phyloP scores from a whole-genome alignment of 805 yeast genomes.

The Teunomyces lycoperdinae region DNA sequence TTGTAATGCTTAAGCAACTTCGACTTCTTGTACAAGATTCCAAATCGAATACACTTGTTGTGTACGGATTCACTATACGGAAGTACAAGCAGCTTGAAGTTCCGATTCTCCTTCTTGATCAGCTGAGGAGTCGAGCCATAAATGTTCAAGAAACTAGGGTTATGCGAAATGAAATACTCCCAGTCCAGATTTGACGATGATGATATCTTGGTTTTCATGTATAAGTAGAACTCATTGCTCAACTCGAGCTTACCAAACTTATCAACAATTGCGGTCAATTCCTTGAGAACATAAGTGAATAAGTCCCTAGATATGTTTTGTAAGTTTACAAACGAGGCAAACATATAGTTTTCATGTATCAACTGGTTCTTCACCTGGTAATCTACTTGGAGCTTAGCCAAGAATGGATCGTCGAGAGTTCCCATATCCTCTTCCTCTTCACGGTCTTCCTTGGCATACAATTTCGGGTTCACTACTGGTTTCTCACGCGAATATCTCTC shows the following conservation, averaged over 20 bases:
- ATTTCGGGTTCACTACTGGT: conserved; percentile 27
- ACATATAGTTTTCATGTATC: conserved; percentile 39
- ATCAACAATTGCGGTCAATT: conserved; percentile 30
- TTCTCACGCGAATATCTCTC: conserved; percentile 35
- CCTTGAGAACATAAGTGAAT: conserved; percentile 36
- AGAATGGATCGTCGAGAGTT: conserved; percentile 40
- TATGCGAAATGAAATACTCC: conserved; percentile 36
- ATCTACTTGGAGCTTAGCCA: conserved; percentile 37
- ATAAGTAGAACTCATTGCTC: conserved; percentile 22
- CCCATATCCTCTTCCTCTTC: conserved; percentile 26
- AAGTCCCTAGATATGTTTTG: conserved; percentile 41
- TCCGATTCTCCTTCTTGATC: conserved; percentile 18
- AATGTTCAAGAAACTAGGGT: conserved; percentile 24
- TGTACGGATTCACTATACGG: conserved; percentile 40
- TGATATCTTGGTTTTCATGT: conserved; percentile 25
- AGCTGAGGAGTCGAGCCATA: conserved; percentile 15
- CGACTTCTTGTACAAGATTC: conserved; percentile 38
- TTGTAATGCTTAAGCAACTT: conserved; percentile 41
- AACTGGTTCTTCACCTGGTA: conserved; percentile 40
- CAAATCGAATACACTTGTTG: conserved; percentile 38
- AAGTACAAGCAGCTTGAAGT: conserved; percentile 19
- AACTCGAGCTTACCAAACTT: conserved; percentile 29
- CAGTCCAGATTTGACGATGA: conserved; percentile 30
- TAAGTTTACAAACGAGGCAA: conserved; percentile 40
- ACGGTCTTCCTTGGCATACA: conserved; percentile 15